Evolutionary conservation across 306 rosid species (phyloP).

Genomic region (Pueraria montana): DNA sequence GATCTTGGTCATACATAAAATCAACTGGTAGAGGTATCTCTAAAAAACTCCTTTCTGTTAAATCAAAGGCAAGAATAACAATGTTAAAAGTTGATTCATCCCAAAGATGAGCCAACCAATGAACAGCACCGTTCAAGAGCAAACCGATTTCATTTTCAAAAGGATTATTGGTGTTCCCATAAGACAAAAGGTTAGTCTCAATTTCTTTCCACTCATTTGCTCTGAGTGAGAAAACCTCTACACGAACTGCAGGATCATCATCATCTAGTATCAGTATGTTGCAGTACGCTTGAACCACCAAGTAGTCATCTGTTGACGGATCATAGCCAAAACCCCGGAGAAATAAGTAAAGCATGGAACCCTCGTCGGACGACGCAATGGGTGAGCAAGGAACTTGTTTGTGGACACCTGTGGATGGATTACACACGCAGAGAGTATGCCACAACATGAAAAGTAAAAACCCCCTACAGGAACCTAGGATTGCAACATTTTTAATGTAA

Average conservation of each 20-base stretch:
- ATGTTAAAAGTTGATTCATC: too few relatives aligned
- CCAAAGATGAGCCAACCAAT: conserved; percentile 3
- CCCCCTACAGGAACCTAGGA: conserved; percentile 10
- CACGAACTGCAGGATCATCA: background rate
- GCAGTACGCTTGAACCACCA: background rate
- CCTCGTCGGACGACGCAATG: background rate
- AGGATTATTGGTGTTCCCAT: too few relatives aligned
- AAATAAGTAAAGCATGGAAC: accelerated
- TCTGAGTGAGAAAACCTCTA: conserved; percentile 25
- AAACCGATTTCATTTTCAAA: background rate
- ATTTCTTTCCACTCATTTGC: too few relatives aligned
- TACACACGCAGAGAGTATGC: background rate
- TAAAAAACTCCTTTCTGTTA: background rate
- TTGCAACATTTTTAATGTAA: background rate
- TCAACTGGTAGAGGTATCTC: conserved; percentile 21
- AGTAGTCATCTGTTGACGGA: background rate
- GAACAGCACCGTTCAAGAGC: conserved; percentile 6
- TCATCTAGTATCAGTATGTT: too few relatives aligned
- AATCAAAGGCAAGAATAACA: conserved; percentile 35
- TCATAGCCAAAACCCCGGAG: conserved; percentile 21
- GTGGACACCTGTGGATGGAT: conserved; percentile 21
- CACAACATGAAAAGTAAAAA: background rate
- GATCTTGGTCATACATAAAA: background rate
- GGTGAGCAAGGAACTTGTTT: background rate
- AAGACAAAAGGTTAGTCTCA: background rate